phyloP scores from a whole-genome alignment of 2,329 filamentous ascomycete genomes.

The Tricladium varicosporioides region DNA sequence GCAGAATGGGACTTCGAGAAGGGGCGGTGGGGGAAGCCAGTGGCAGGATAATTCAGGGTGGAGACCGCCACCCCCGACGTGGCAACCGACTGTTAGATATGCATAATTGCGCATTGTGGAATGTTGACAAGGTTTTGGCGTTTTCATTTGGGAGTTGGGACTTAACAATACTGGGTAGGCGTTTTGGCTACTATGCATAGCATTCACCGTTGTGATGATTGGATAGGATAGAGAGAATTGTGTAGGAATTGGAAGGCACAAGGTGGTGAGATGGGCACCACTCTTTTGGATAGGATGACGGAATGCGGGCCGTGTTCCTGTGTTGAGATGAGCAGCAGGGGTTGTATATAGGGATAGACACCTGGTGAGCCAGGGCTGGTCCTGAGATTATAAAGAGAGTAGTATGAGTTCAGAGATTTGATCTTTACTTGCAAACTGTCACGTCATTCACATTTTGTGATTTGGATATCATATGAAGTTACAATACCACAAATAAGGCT shows the following conservation, averaged over 20 bases:
- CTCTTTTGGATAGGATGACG: background rate
- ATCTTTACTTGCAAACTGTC: no score
- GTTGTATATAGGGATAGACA: no score
- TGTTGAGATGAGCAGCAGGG: no score
- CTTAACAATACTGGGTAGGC: background rate
- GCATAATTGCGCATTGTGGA: slow-evolving; percentile 1
- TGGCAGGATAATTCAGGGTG: slow-evolving; percentile 4
- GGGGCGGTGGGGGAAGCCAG: background rate
- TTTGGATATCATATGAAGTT: background rate
- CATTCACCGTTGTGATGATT: background rate
- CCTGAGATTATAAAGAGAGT: background rate
- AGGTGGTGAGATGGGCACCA: background rate
- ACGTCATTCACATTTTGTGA: no score
- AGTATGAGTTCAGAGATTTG: background rate
- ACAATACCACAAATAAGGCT: no score
- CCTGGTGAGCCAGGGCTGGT: background rate
- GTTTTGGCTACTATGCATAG: background rate
- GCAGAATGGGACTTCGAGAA: background rate
- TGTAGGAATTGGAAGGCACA: background rate
- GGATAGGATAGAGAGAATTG: background rate
- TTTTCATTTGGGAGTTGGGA: background rate
- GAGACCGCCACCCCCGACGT: slow-evolving; percentile 2
- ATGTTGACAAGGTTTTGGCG: background rate
- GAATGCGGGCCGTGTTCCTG: background rate
- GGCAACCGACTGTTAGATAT: slow-evolving; percentile 12